Base-by-base conservation (phyloP, 1,284 basidiomycete genomes). In the Sphagnurus paluster region DNA sequence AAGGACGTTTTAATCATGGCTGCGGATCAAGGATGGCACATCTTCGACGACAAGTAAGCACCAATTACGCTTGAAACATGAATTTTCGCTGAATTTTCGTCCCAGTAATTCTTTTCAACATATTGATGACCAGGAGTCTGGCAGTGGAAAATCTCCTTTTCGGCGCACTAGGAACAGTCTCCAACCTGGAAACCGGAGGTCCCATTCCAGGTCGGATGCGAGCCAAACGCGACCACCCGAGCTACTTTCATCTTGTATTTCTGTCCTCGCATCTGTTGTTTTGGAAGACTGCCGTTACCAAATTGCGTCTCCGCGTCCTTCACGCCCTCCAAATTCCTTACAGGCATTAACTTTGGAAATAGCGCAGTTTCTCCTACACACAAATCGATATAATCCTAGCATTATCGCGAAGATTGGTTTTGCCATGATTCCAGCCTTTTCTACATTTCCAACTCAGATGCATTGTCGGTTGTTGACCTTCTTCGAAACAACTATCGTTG, bases 271-370 rank as follows among this genome's bases (percentile, higher is more conserved):
- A 2, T 85, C 85, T 2, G 65, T 89, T 10, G 69, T 87, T 16
- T 62, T 68, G 3, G 82, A 87, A 48, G 86, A 89, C 56, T 87
- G 84, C 60, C 80, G 84, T 2, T 87, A 76, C 61, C 75, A 75
- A 52, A 71, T 77, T 3, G 63, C 72, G 10, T 70, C 67, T 20
- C 76, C 81, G 13, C 74, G 80, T 8, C 81, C 81, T 5, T 71
- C 69, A 0, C 73, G 77, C 24, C 86, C 86, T 10, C 81, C 84
- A 2, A 79, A 86, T 56, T 71, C 84, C 2, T 63, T 89, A 23
- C 86, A 89, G 55, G 74, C 76, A 2, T 57, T 82, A 26, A 75
- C 73, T 2, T 63, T 89, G 19, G 83, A 87, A 57, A 71, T 87
- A 19, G 80, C 82, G 3, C 77, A 77, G 50, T 75, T 80, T 52